These are phyloP conservation scores for Claviceps quebecensis DNA, from an alignment of 2,329 filamentous ascomycete species.

Conservation along the genomic window DNA sequence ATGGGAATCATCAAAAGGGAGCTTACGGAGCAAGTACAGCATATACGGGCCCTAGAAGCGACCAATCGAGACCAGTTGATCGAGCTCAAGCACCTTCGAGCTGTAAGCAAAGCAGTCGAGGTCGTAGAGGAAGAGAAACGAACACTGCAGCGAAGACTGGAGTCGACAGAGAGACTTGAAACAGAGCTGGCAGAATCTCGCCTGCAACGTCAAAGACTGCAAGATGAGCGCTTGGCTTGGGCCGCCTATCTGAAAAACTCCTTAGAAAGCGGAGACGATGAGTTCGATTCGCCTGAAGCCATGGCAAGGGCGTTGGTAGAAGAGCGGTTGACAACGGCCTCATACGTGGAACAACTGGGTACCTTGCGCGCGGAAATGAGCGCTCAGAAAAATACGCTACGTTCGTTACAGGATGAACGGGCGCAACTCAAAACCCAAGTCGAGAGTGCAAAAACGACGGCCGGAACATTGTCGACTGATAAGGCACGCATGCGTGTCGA, in stretches of 20 bases:
- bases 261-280: constrained; percentile 43
- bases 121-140: constrained; percentile 93
- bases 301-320: constrained; percentile 73
- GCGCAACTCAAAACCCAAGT: constrained; percentile 50
- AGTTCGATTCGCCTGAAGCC: constrained; percentile 79
- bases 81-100: constrained; percentile 71
- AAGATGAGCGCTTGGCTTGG: constrained; percentile 83
- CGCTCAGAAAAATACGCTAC: constrained; percentile 64
- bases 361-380: constrained; percentile 62
- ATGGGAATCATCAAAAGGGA: constrained; percentile 76
- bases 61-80: constrained; percentile 64
- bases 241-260: constrained; percentile 67
- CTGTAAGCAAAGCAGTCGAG: constrained; percentile 74
- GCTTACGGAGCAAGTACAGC: constrained; percentile 79
- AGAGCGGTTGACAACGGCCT: constrained; percentile 66
- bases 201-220: constrained; percentile 70
- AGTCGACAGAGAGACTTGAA: constrained; percentile 59
- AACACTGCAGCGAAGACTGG: constrained; percentile 61
- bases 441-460: constrained; percentile 48
- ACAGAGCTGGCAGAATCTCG: constrained; percentile 65
- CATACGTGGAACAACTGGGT: constrained; percentile 69
- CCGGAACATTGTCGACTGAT: constrained; percentile 37
- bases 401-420: constrained; percentile 57
- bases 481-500: constrained; percentile 66
- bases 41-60: constrained; percentile 72